Conservation (phyloP, 23 red algal species). For the Gracilaria vermiculophylla region DNA sequence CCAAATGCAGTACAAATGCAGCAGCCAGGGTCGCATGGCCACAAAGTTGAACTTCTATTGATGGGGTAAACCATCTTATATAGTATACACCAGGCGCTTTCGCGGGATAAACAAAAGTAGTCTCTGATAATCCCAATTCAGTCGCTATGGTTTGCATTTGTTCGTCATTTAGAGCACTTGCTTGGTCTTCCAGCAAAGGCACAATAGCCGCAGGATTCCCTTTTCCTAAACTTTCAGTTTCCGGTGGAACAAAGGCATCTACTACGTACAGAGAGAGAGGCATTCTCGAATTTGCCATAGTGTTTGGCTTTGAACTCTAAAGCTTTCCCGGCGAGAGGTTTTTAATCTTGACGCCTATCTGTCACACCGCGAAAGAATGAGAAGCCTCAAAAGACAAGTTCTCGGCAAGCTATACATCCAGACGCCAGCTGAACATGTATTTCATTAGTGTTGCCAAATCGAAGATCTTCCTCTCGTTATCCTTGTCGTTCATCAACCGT, state of each 20-base stretch:
- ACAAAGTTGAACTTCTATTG: slow-evolving; percentile 45
- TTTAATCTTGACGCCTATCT: too few relatives aligned
- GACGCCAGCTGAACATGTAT: too few relatives aligned
- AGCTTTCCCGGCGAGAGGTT: too few relatives aligned
- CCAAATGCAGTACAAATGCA: slow-evolving; percentile 9
- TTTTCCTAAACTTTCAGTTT: neutral
- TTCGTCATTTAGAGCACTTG: neutral
- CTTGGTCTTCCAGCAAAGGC: neutral
- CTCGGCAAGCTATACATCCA: too few relatives aligned
- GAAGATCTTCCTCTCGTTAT: too few relatives aligned
- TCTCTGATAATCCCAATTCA: slow-evolving; percentile 47
- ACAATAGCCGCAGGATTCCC: slow-evolving; percentile 64
- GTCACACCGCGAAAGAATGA: too few relatives aligned
- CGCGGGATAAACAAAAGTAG: slow-evolving; percentile 37
- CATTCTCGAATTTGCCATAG: neutral
- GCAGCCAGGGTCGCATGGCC: slow-evolving; percentile 71
- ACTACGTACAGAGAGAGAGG: neutral
- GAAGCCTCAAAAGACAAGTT: too few relatives aligned
- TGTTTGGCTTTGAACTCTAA: neutral
- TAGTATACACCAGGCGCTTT: neutral
- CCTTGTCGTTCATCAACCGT: too few relatives aligned
- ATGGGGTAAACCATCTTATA: slow-evolving; percentile 69
- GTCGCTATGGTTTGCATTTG: slow-evolving; percentile 37
- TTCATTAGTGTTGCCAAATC: too few relatives aligned
- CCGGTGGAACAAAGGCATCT: slow-evolving; percentile 13